Base-by-base conservation (phyloP, 108 stramenopile species). In the Thalassiosira profunda region DNA sequence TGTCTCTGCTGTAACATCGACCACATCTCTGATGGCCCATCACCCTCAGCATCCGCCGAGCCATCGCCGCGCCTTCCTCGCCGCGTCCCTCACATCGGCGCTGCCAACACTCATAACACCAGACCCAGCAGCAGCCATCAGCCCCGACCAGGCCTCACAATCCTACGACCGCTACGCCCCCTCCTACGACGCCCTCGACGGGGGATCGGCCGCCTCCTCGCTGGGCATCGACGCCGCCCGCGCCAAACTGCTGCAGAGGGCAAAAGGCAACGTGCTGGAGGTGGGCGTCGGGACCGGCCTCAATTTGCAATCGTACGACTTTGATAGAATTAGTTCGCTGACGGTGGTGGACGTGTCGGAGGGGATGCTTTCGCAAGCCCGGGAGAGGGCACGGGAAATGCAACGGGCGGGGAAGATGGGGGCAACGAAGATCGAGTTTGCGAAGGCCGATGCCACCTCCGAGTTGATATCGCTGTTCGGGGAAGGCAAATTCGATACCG, bases 241-340 rank as follows among this genome's bases (percentile, higher is more conserved):
- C 14, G 18, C 68, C 33, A 51, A 77, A n/a, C 51, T 91, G 23
- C 67, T 92, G 48, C 17, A 48, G 20, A 31, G 73, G 35, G 91
- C 91, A 2, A 60, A 48, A 47, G 95, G 95, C 26, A 52, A 80
- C 30, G 91, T 92, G 17, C 64, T 96, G 40, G 95, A 96, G 63
- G 86, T 96, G 55, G 92, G 92, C 2, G 87, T 66, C 35, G 95
- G 95, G 0, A 96, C 95, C 21, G 95, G 95, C 31, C 76, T 93
- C 52, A 92, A 92, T 48, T 45, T 93, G 33, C 62, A 65, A 31
- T 76, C 72, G 36, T 96, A 96, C 61, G 44, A 29, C 11, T 48
- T 83, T 43, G 46, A 36, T 25, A 66, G 70, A 40, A 44, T 95
- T 9, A 68, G 68, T 23, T 88, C 87, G 11, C 55, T 96, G 26